Base-by-base conservation (phyloP, 2,329 filamentous ascomycete genomes). In the Aaosphaeria arxii region DNA sequence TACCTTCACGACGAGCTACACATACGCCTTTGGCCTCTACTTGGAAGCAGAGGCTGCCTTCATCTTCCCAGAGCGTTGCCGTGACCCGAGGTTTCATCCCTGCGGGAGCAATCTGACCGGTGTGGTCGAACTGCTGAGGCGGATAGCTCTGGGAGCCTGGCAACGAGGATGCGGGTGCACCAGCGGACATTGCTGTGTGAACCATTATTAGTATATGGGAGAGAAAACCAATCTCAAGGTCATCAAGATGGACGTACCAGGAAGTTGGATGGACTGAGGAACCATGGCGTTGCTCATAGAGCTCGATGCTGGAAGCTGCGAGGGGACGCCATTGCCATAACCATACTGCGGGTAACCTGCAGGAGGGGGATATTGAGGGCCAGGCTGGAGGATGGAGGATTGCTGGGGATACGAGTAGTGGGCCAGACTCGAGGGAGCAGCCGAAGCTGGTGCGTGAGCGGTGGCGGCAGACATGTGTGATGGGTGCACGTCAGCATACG, bases 41-140 rank as follows among this genome's bases (percentile, higher is more conserved):
- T 69, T 97, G 94, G 68, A 97, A 99, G 74, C 94, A 99, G 30
- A 97, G 77, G 66, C 91, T 97, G 32, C 94, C 94, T 67, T 99
- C 94, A 58, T 99, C 94, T 76, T 97, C 94, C 94, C 94, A 99
- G 28, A 99, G 72, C 0, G 94, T 99, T 6, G 94, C 94, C 4
- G 94, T 97, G 30, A 99, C 94, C 53, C 92, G 81, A 17, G 94
- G 94, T 76, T 97, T 97, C 84, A 96, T 95, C 30, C 92, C 92
- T 3, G 89, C 88, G 6, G 94, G 94, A 13, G 91, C 89, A 50
- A 95, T 76, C 70, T 97, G 94, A 6, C 94, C 94, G n/a, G 89
- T 95, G 6, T 86, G 87, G 67, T 97, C 94, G 65, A 88, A 91
- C 29, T 79, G 74, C 56, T 81, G 80, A 4, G 63, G 75, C 13